These are phyloP conservation scores for Geotrichum bryndzae DNA, from an alignment of 1,139 yeast species.

Conservation along the genomic window DNA sequence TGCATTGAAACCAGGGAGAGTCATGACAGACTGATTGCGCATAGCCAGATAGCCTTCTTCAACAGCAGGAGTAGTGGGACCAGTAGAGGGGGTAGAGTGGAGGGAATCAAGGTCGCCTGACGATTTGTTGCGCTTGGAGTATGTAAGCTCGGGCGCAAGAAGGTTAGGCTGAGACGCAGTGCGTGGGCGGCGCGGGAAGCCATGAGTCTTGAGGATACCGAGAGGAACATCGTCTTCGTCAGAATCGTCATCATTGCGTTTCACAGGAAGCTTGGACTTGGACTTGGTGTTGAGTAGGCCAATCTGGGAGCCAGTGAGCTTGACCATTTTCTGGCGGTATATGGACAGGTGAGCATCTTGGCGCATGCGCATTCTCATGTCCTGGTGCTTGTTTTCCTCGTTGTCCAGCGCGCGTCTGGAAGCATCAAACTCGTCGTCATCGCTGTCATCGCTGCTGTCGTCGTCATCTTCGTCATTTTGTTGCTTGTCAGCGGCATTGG, in stretches of 20 bases:
- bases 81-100: background rate
- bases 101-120: slow-evolving; percentile 13
- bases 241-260: slow-evolving; percentile 31
- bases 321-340: slow-evolving; percentile 39
- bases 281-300: slow-evolving; percentile 16
- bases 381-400: slow-evolving; percentile 24
- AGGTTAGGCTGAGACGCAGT: slow-evolving; percentile 22
- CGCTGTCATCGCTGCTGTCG: slow-evolving; percentile 4
- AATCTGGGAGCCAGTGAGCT: slow-evolving; percentile 34
- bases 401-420: slow-evolving; percentile 22
- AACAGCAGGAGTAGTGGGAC: background rate
- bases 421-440: slow-evolving; percentile 1
- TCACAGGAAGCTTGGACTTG: slow-evolving; percentile 12
- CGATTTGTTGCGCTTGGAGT: slow-evolving; percentile 2
- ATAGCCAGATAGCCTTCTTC: slow-evolving; percentile 12
- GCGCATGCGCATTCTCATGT: slow-evolving; percentile 31
- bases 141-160: background rate
- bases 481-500: background rate
- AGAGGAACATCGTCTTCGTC: slow-evolving; percentile 39
- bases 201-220: slow-evolving; percentile 38
- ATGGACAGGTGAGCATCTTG: slow-evolving; percentile 39
- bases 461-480: slow-evolving; percentile 16
- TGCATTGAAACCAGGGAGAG: slow-evolving; percentile 20
- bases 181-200: slow-evolving; percentile 31
- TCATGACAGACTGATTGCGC: slow-evolving; percentile 17